Evolutionary conservation across 805 yeast species (phyloP).

Genomic region (Jamesozyma hellenica): DNA sequence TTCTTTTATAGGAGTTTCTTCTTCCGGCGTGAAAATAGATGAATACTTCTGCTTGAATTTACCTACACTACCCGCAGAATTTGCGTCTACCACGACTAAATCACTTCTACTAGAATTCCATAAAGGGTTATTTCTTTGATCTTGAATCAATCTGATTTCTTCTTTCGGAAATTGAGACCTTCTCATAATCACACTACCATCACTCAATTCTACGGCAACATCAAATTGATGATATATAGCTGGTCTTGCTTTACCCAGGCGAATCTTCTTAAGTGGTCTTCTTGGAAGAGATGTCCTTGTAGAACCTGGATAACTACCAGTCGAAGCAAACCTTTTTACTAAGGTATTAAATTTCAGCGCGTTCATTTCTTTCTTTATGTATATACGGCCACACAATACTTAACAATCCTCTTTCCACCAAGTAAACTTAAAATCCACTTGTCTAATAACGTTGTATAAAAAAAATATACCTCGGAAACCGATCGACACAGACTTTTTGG

Average conservation of each 20-base stretch:
- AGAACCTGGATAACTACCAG: slow-evolving; percentile 19
- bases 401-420: too few relatives aligned
- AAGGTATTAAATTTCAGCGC: not conserved
- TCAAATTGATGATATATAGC: slow-evolving; percentile 88
- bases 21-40: slow-evolving; percentile 38
- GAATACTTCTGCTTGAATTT: slow-evolving; percentile 59
- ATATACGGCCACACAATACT: too few relatives aligned
- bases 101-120: slow-evolving; percentile 88
- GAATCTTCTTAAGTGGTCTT: slow-evolving; percentile 61
- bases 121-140: slow-evolving; percentile 73
- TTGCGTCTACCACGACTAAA: slow-evolving; percentile 63
- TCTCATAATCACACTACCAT: slow-evolving; percentile 81
- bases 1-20: slow-evolving; percentile 4
- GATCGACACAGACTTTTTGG: too few relatives aligned
- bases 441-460: too few relatives aligned
- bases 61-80: slow-evolving; percentile 70
- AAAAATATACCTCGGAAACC: too few relatives aligned
- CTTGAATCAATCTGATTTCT: slow-evolving; percentile 76
- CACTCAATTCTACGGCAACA: slow-evolving; percentile 80
- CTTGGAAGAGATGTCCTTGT: slow-evolving; percentile 25
- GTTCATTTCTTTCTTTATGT: not conserved
- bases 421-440: too few relatives aligned
- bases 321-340: slow-evolving; percentile 12
- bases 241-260: slow-evolving; percentile 82
- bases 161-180: slow-evolving; percentile 81